Base-by-base conservation (phyloP, 352 stramenopile genomes). In the Phytopythium mirpurense region DNA sequence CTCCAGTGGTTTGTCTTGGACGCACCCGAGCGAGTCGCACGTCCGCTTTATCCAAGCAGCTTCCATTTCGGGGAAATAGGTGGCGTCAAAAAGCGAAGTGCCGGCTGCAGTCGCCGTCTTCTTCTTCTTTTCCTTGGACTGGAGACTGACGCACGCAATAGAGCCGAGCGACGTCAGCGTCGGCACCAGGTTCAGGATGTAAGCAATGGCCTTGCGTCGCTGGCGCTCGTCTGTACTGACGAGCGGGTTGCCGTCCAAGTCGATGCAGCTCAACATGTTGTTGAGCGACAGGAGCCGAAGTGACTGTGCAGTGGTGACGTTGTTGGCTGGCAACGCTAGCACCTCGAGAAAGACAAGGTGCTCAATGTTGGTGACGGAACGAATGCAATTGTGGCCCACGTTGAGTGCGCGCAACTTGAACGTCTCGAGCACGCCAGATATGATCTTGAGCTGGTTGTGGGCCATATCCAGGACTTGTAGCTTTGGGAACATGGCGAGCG, bases 181-280 rank as follows among this genome's bases (percentile, higher is more conserved):
- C 38, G 83, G 81, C 16, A 93, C 56, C 15, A 93, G 67, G 58
- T 93, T 93, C 9, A 88, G 52, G 2, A 93, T 62, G n/a, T 92
- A 71, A n/a, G 83, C 74, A 18, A 82, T 84, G 35, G 86, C 76
- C 50, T 84, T 84, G 16, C 80, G 68, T 5, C 72, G 76, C 47
- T 88, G 76, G 9, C 72, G 69, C 21, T 88, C 78, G 37, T 91
- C 74, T 0, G 68, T 83, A 38, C 78, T 65, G 2, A 92, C 69
- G 15, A 93, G 53, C 5, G 81, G 67, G 41, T 93, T 93, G 6
- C 72, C 77, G 26, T 90, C 78, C n/a, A 93, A 57, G 57, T 91
- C 72, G 19, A 93, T 57, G 38, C 90, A 76, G 12, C 52, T 49
- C 9, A 93, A 54, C 44, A 77, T 65, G 37, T 88, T 87, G 58